Evolutionary conservation across 805 yeast species (phyloP).

Genomic region (Metschnikowia aberdeeniae): DNA sequence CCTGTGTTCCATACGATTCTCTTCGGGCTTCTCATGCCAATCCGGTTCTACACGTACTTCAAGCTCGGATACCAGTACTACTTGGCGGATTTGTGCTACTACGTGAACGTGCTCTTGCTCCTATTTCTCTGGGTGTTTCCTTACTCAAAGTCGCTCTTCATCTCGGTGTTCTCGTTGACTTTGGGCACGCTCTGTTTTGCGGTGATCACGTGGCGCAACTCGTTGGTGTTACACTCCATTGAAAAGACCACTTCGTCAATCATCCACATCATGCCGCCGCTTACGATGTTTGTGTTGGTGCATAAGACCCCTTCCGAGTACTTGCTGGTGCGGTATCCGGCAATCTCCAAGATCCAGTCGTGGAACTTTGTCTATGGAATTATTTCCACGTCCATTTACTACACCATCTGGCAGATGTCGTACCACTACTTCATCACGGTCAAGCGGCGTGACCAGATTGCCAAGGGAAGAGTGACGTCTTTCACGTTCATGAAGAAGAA

Average conservation of each 20-base stretch:
- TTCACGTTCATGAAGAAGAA: conserved; percentile 78
- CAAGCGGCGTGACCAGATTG: conserved; percentile 71
- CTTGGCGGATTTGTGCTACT: conserved; percentile 90
- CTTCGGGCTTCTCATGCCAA: conserved; percentile 68
- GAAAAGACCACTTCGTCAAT: conserved; percentile 91
- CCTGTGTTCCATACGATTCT: conserved; percentile 70
- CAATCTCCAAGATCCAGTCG: conserved; percentile 57
- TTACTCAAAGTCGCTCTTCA: conserved; percentile 62
- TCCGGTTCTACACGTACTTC: conserved; percentile 77
- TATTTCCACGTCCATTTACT: conserved; percentile 73
- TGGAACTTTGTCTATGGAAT: conserved; percentile 75
- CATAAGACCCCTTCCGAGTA: conserved; percentile 62
- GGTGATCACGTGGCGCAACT: conserved; percentile 92
- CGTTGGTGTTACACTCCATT: conserved; percentile 83
- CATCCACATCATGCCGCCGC: conserved; percentile 88
- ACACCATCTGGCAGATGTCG: conserved; percentile 82
- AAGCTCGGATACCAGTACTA: conserved; percentile 78
- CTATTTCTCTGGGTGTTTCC: conserved; percentile 83
- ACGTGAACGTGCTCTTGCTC: conserved; percentile 69
- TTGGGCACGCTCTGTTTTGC: conserved; percentile 92
- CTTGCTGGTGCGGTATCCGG: conserved; percentile 67
- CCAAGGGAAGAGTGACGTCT: conserved; percentile 81
- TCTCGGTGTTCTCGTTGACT: conserved; percentile 79
- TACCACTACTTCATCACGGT: conserved; percentile 93
- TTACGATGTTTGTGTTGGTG: conserved; percentile 78